Evolutionary conservation across 208 protist genomes (phyloP), one percentile per base, ranked within the genome.

Genomic region (Jaenimonas drosophilae): DNA sequence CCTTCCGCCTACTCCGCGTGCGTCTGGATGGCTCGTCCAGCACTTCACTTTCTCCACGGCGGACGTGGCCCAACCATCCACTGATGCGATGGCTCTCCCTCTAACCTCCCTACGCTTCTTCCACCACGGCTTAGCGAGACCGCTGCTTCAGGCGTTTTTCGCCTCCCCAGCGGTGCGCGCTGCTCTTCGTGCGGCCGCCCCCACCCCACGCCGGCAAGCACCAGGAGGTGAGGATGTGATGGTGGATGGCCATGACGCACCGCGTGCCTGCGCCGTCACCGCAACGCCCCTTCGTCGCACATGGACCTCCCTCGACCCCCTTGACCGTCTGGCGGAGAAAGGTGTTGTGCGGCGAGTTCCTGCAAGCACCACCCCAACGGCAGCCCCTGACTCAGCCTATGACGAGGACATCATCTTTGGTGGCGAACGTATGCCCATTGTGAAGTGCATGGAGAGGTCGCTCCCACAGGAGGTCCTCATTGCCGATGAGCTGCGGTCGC

Each of bases 401-500:
- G n/a, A 24, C 16, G 9, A 42, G 37, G 37, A 31, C 16, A 16
- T 47, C 24, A 47, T 24, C 7, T 5, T 26, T 4, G 24, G 41
- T 11, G 49, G 21, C 26, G 46, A 54, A 9, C 50, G 49, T 3
- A 36, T 85, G 12, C 74, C 62, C 0, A 55, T 65, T 2, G 70
- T 76, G 20, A 67, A 71, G 36, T 46, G 64, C 1, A 28, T 46
- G 9, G 82, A 91, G 25, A 31, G 59, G n/a, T 67, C 73, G 31
- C 64, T 91, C 2, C 58, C 64, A 1, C 46, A 69, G 30, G 76
- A 68, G 9, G 67, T 82, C 42, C 38, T 65, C 11, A 56, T 91
- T n/a, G 38, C 70, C 5, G 77, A 91, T 59, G 69, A 85, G 60
- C 44, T 91, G 28, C 77, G 82, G 16, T 61, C 64, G 4, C 45